A percentile compares a stretch with the other conserved stretches of the same genome.
phyloP scores from a whole-genome alignment of 2,329 filamentous ascomycete genomes.

The Fusarium sp. region DNA sequence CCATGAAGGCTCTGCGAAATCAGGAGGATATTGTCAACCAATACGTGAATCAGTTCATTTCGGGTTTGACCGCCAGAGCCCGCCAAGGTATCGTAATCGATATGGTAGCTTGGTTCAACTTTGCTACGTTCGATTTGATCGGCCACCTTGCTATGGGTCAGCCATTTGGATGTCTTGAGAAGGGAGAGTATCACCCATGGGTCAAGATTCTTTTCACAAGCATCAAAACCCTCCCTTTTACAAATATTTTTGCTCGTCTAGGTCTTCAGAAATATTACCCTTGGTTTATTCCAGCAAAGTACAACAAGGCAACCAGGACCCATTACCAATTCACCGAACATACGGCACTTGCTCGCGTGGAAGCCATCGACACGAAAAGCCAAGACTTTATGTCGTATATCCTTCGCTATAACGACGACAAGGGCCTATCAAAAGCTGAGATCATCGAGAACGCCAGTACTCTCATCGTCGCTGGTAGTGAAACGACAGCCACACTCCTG shows the following conservation, averaged over 20 bases:
- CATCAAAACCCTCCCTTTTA: neutral
- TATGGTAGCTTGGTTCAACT: slow-evolving; percentile 22
- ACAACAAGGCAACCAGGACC: neutral
- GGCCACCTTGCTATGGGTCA: slow-evolving; percentile 11
- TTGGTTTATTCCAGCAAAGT: neutral
- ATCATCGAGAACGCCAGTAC: slow-evolving; percentile 6
- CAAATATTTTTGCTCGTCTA: neutral
- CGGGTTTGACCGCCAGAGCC: neutral
- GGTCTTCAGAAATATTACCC: neutral
- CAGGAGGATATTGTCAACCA: neutral
- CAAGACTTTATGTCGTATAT: slow-evolving; percentile 23
- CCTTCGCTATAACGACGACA: slow-evolving; percentile 19
- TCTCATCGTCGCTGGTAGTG: slow-evolving; percentile 9
- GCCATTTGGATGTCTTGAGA: slow-evolving; percentile 15
- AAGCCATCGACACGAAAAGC: neutral
- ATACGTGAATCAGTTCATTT: slow-evolving; percentile 2
- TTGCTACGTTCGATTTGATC: slow-evolving; percentile 14
- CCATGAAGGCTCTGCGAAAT: slow-evolving; percentile 1
- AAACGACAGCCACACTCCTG: slow-evolving; percentile 10
- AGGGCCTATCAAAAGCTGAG: slow-evolving; percentile 11
- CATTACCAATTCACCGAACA: slow-evolving; percentile 12
- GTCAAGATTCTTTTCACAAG: neutral
- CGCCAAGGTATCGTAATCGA: neutral
- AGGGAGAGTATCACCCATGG: slow-evolving; percentile 18
- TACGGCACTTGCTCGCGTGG: neutral